Conservation (phyloP, 306 rosid genomes). For the Sesbania bispinosa region DNA sequence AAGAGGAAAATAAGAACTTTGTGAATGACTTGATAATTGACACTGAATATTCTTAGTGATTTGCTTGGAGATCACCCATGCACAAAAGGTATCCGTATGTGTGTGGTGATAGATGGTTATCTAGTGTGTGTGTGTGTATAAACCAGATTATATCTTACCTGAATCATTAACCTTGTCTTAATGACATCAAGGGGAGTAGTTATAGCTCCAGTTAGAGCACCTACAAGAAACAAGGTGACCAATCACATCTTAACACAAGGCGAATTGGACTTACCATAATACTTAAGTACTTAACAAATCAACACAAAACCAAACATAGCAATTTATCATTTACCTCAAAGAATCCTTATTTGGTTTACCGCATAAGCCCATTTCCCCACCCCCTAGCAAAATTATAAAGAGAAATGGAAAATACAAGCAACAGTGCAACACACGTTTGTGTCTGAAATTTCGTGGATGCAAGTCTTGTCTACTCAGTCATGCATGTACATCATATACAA, state of each 20-base stretch:
- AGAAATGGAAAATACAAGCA: neutral
- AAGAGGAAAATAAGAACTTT: conserved; percentile 19
- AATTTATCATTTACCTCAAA: neutral
- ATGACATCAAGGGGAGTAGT: conserved; percentile 96
- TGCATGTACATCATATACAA: too few species aligned
- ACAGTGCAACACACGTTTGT: too few species aligned
- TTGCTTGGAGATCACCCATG: conserved; percentile 10
- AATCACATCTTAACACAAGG: neutral
- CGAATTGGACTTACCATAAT: neutral
- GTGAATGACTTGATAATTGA: conserved; percentile 30
- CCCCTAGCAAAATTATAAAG: neutral
- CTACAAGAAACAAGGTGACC: conserved; percentile 36
- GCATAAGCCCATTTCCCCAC: neutral
- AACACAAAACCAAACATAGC: neutral
- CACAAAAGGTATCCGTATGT: neutral
- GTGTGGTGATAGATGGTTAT: neutral
- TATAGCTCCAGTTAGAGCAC: conserved; percentile 92
- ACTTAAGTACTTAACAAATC: conserved; percentile 6
- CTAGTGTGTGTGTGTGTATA: conserved; percentile 13
- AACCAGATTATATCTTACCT: conserved; percentile 45
- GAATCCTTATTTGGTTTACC: neutral
- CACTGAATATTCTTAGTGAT: neutral
- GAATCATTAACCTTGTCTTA: conserved; percentile 92
- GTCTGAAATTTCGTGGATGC: neutral
- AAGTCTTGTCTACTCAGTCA: neutral